Percentiles rank a stretch among this genome's conserved stretches.
These are phyloP conservation scores for Diplodia intermedia DNA, from an alignment of 2,329 filamentous ascomycete genomes.

Conservation along the genomic window DNA sequence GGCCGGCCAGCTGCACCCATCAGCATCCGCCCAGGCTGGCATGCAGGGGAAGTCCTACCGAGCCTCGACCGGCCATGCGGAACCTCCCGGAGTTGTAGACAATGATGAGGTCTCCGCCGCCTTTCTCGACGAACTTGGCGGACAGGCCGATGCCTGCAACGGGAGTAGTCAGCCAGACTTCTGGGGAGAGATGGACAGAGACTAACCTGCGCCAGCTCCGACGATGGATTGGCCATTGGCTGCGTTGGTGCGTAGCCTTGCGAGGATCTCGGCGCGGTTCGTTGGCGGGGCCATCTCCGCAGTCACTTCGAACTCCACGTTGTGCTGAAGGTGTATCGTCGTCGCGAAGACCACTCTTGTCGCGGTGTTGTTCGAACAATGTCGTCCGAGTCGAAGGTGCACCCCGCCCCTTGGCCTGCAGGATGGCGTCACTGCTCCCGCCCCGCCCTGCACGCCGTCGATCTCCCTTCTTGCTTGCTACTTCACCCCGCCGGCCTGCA, in stretches of 20 bases:
- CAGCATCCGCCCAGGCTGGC: background rate
- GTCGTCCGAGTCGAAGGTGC: slow-evolving; percentile 13
- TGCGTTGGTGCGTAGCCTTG: slow-evolving; percentile 61
- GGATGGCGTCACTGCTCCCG: slow-evolving; percentile 19
- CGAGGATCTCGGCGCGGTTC: slow-evolving; percentile 63
- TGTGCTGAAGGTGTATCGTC: background rate
- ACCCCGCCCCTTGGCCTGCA: slow-evolving; percentile 8
- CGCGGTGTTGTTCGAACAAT: slow-evolving; percentile 3
- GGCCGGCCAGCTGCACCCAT: slow-evolving; percentile 60
- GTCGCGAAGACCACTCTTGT: background rate
- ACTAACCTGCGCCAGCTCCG: slow-evolving; percentile 68
- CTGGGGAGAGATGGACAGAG: background rate
- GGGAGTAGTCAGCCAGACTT: background rate
- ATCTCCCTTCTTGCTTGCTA: slow-evolving; percentile 24
- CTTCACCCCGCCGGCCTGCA: background rate
- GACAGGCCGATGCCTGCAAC: slow-evolving; percentile 68
- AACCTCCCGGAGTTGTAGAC: slow-evolving; percentile 76
- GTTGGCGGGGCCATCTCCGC: slow-evolving; percentile 64
- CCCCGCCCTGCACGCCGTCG: slow-evolving; percentile 23
- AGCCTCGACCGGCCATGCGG: slow-evolving; percentile 74
- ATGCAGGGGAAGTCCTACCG: slow-evolving; percentile 39
- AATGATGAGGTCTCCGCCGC: slow-evolving; percentile 72
- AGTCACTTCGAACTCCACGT: slow-evolving; percentile 23
- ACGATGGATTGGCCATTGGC: slow-evolving; percentile 65
- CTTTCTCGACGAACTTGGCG: slow-evolving; percentile 73